Percentiles rank a stretch among this genome's conserved stretches.
These are phyloP conservation scores for Talaromyces liani DNA, from an alignment of 495 filamentous ascomycete genomes.

Conservation along the genomic window DNA sequence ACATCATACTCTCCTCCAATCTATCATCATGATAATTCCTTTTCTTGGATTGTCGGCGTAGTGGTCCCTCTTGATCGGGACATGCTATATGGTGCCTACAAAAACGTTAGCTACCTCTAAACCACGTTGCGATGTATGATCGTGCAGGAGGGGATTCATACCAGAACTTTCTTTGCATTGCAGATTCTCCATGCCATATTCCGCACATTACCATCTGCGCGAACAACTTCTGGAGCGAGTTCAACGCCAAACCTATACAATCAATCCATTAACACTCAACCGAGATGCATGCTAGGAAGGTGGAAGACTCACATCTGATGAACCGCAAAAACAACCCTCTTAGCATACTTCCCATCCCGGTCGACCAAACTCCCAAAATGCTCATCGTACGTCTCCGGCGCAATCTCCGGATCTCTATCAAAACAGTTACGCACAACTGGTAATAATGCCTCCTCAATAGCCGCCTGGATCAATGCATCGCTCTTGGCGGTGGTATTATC, in stretches of 20 bases:
- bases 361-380: constrained; percentile 76
- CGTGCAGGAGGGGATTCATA: constrained; percentile 24
- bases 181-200: constrained; percentile 94
- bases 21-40: background rate
- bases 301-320: constrained; percentile 64
- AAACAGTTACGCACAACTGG: constrained; percentile 86
- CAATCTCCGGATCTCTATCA: constrained; percentile 85
- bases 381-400: constrained; percentile 73
- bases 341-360: constrained; percentile 79
- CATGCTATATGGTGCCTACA: constrained; percentile 43
- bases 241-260: constrained; percentile 76
- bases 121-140: no score
- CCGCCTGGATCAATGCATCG: constrained; percentile 28
- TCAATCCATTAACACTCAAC: background rate
- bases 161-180: constrained; percentile 89
- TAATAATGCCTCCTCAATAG: constrained; percentile 69
- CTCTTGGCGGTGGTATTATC: constrained; percentile 34
- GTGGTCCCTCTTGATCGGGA: constrained; percentile 33
- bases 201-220: constrained; percentile 82
- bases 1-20: background rate
- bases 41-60: constrained; percentile 27
- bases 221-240: constrained; percentile 86
- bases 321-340: constrained; percentile 85
- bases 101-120: background rate
- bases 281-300: background rate